Evolutionary conservation across 108 stramenopile species (phyloP).

Genomic region (Pseudonitzschia delicatissima): DNA sequence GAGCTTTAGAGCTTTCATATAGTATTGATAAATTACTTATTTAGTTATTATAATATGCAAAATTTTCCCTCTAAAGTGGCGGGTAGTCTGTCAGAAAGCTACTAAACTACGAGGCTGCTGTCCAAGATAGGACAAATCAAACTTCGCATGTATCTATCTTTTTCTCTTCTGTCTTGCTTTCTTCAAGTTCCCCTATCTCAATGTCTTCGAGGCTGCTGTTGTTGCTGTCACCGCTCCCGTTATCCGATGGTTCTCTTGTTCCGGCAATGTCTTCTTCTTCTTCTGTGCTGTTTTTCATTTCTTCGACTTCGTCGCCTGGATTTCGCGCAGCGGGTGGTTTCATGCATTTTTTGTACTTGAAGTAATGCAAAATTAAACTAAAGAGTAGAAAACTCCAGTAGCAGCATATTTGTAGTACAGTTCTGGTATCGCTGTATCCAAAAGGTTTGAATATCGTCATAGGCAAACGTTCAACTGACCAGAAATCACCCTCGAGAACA

Average conservation of each 20-base stretch:
- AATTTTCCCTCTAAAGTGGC: too few species aligned
- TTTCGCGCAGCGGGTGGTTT: conserved; percentile 5
- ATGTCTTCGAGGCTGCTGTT: not conserved
- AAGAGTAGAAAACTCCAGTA: conserved; percentile 69
- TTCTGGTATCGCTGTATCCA: conserved; percentile 69
- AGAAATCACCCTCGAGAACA: conserved; percentile 42
- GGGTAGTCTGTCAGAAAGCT: too few species aligned
- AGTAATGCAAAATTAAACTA: conserved; percentile 44
- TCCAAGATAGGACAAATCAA: not conserved
- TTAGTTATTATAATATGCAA: too few species aligned
- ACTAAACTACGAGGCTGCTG: too few species aligned
- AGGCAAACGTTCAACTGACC: conserved; percentile 58
- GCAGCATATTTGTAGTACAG: conserved; percentile 55
- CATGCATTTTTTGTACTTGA: conserved; percentile 31
- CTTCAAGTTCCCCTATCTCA: not conserved
- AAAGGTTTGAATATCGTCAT: conserved; percentile 80
- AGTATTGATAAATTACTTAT: too few species aligned
- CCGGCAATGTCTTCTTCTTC: not conserved
- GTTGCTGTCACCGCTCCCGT: not conserved
- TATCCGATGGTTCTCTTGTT: conserved; percentile 1
- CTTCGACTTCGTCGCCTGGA: not conserved
- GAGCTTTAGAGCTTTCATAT: too few species aligned
- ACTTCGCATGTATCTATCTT: not conserved
- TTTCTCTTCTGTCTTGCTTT: not conserved
- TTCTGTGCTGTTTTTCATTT: not conserved